Conservation (phyloP, 2,329 filamentous ascomycete genomes). For the Penicillium sp. region DNA sequence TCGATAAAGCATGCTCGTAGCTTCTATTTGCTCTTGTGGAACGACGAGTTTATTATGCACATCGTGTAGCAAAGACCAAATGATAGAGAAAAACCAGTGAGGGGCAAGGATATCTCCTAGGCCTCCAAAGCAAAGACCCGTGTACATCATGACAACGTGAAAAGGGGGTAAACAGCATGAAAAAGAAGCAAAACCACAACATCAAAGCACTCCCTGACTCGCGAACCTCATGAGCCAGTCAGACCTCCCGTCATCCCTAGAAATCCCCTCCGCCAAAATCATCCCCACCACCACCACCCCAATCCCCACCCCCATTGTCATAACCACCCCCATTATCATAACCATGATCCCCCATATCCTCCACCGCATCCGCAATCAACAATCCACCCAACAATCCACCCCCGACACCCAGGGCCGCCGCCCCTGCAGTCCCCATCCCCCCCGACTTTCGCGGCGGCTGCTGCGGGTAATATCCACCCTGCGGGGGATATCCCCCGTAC, state of each 20-base stretch:
- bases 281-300: conserved; percentile 35
- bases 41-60: background rate
- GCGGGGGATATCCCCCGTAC: conserved; percentile 30
- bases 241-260: conserved; percentile 6
- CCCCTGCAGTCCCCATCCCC: conserved; percentile 70
- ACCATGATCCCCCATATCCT: conserved; percentile 63
- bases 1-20: background rate
- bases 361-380: conserved; percentile 67
- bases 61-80: background rate
- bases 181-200: background rate
- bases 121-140: background rate
- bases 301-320: conserved; percentile 22
- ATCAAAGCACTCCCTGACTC: background rate
- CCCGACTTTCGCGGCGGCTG: conserved; percentile 51
- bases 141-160: background rate
- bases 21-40: background rate
- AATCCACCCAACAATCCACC: conserved; percentile 79
- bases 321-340: conserved; percentile 38
- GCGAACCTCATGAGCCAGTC: too few relatives aligned
- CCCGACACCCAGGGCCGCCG: conserved; percentile 75
- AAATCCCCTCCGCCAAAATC: conserved; percentile 33
- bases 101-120: background rate
- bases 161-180: background rate
- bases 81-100: background rate
- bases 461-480: conserved; percentile 41